phyloP scores from a whole-genome alignment of 805 yeast species.

The Saccharomycopsis guyanensis region DNA sequence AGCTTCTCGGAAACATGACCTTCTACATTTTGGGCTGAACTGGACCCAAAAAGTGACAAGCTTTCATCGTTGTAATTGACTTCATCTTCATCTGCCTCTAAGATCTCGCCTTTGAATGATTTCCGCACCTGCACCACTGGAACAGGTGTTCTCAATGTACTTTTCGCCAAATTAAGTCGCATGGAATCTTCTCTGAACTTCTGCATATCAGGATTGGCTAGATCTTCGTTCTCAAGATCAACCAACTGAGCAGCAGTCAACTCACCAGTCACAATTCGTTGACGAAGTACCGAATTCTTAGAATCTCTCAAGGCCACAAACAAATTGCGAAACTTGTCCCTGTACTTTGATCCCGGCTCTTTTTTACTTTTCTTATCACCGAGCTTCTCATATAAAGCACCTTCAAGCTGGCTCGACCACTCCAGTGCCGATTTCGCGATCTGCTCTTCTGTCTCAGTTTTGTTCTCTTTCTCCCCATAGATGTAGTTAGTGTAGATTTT shows the following conservation, averaged over 20 bases:
- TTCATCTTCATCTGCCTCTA: conserved; percentile 56
- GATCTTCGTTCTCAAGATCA: conserved; percentile 60
- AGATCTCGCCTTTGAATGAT: conserved; percentile 75
- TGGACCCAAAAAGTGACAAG: neutral
- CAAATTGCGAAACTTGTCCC: conserved; percentile 61
- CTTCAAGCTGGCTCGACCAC: conserved; percentile 48
- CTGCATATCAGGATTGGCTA: conserved; percentile 68
- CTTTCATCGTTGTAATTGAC: conserved; percentile 17
- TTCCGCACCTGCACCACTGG: conserved; percentile 59
- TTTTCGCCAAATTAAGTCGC: conserved; percentile 52
- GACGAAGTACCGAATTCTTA: conserved; percentile 50
- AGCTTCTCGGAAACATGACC: neutral
- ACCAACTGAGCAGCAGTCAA: conserved; percentile 54
- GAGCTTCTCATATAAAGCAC: conserved; percentile 36
- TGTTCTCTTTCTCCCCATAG: conserved; percentile 24
- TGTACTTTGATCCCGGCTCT: conserved; percentile 36
- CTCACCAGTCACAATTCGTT: conserved; percentile 46
- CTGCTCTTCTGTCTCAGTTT: conserved; percentile 23
- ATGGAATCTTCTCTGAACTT: conserved; percentile 64
- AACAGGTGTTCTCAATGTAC: conserved; percentile 3
- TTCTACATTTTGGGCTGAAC: neutral
- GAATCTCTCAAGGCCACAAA: conserved; percentile 49
- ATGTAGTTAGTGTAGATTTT: conserved; percentile 37
- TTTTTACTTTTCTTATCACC: conserved; percentile 25
- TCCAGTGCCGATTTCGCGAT: conserved; percentile 32